phyloP scores from a whole-genome alignment of 1,139 yeast genomes.

The Candida smagusa region DNA sequence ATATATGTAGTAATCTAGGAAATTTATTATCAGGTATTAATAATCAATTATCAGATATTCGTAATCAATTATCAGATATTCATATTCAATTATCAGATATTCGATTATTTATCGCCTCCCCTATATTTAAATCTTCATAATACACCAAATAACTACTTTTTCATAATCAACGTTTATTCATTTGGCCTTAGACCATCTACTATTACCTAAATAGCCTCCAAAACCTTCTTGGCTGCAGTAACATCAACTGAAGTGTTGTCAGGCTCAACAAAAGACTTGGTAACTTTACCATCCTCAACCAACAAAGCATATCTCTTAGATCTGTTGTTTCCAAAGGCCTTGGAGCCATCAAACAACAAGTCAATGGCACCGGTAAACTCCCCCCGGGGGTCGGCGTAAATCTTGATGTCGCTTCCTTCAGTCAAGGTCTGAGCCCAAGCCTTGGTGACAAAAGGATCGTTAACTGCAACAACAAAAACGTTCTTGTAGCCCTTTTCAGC shows the following conservation, averaged over 20 bases:
- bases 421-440: constrained; percentile 64
- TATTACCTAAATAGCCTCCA: constrained; percentile 20
- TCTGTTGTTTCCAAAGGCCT: constrained; percentile 43
- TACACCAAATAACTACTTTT: no score
- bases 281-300: constrained; percentile 71
- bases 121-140: no score
- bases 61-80: no score
- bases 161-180: no score
- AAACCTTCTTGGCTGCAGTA: constrained; percentile 40
- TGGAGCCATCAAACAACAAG: constrained; percentile 34
- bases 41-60: no score
- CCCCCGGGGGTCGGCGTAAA: constrained; percentile 77
- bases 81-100: no score
- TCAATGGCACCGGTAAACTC: constrained; percentile 65
- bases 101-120: no score
- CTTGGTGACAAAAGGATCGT: constrained; percentile 80
- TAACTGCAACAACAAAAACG: constrained; percentile 71
- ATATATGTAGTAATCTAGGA: no score
- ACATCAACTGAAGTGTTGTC: constrained; percentile 69
- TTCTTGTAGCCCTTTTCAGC: constrained; percentile 60
- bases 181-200: no score
- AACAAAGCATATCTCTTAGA: constrained; percentile 74
- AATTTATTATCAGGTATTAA: no score
- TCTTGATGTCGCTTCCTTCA: constrained; percentile 40
- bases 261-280: constrained; percentile 70